Conservation (phyloP, 257 asterid genomes). For the Coffea eugenioides region DNA sequence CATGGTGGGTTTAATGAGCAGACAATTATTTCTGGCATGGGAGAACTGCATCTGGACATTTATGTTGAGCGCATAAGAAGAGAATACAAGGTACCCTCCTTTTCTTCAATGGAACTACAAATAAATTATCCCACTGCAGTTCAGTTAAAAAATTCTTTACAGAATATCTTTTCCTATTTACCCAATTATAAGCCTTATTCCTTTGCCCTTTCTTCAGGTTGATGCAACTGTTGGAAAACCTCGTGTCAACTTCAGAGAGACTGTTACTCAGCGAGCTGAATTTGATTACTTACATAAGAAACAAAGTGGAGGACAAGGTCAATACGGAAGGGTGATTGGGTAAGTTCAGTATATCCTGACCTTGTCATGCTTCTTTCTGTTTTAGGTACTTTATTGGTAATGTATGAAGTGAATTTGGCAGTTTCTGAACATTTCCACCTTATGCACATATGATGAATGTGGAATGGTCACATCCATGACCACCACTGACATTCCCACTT, state of each 20-base stretch:
- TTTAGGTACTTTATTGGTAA: neutral
- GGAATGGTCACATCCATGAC: neutral
- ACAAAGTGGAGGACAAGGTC: slow-evolving; percentile 99
- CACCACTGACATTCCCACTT: neutral
- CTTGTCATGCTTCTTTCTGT: neutral
- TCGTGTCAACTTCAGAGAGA: slow-evolving; percentile 98
- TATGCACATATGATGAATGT: neutral
- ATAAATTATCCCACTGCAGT: neutral
- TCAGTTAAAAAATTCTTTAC: neutral
- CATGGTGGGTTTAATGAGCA: slow-evolving; percentile 43
- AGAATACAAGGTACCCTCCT: slow-evolving; percentile 76
- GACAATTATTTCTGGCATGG: slow-evolving; percentile 99
- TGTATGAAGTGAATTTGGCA: neutral
- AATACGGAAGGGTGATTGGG: slow-evolving; percentile 97
- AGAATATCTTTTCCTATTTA: slow-evolving; percentile 15
- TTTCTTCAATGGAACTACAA: neutral
- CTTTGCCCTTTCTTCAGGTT: slow-evolving; percentile 52
- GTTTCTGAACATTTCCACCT: neutral
- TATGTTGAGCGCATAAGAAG: slow-evolving; percentile 97
- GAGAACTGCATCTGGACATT: slow-evolving; percentile 95
- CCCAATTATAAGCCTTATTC: slow-evolving; percentile 28
- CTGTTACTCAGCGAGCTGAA: slow-evolving; percentile 87
- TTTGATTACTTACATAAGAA: slow-evolving; percentile 97
- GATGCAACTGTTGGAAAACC: slow-evolving; percentile 97
- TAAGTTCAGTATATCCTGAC: slow-evolving; percentile 26